Conservation (phyloP, 2,329 filamentous ascomycete genomes). For the Aspergillus pseudoviridinutans region DNA sequence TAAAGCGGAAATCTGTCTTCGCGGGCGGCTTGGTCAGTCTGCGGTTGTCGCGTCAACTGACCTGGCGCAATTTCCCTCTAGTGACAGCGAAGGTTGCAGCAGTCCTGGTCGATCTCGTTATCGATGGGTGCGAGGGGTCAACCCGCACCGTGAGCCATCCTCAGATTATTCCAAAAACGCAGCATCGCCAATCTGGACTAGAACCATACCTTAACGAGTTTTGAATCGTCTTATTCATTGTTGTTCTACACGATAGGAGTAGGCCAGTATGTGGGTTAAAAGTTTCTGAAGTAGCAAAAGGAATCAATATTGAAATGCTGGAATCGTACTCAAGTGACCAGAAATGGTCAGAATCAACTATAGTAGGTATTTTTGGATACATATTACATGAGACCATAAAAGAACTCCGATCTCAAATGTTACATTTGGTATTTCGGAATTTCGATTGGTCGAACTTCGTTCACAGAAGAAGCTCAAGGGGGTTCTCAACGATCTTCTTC, state of each 20-base stretch:
- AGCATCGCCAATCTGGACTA: background rate
- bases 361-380: conserved; percentile 33
- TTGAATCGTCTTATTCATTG: background rate
- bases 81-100: too few relatives aligned
- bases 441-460: conserved; percentile 7
- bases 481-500: conserved; percentile 98
- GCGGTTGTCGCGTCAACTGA: too few relatives aligned
- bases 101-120: too few relatives aligned
- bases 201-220: background rate
- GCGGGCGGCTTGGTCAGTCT: too few relatives aligned
- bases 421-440: conserved; percentile 10
- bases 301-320: conserved; percentile 27
- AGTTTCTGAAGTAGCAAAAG: conserved; percentile 11
- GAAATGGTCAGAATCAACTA: conserved; percentile 21
- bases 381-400: conserved; percentile 24
- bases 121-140: too few relatives aligned
- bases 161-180: background rate
- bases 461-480: conserved; percentile 88
- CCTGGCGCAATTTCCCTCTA: too few relatives aligned
- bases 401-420: conserved; percentile 14
- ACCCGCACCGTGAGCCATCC: too few relatives aligned
- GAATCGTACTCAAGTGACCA: conserved; percentile 26
- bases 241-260: background rate
- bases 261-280: background rate
- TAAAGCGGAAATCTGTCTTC: too few relatives aligned